Evolutionary conservation across 78 protist species (phyloP), one percentile per base, ranked within the genome.

Genomic region (Isochrysis galbana): DNA sequence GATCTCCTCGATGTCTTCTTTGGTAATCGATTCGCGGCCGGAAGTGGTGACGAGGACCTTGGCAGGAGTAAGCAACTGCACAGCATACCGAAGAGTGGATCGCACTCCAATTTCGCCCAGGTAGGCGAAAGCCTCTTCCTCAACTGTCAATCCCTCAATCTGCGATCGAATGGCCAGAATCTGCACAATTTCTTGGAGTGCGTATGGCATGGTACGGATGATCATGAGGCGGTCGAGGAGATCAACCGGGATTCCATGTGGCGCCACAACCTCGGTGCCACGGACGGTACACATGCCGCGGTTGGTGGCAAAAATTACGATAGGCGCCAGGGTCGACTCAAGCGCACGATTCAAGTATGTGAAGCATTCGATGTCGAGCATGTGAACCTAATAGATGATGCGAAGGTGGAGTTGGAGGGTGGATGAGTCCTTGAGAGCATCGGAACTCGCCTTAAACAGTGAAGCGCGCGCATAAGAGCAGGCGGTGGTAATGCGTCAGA

Each of bases 361-460:
- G 95, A 99, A 99, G 97, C 99, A 98, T 94, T 99, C 99, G 29
- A 99, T 95, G 95, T 99, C 99, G 83, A 99, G 97, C 99, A 99
- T 99, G 96, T 99, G 99, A 46, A 98, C 99, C 95, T 94, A 94
- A n/a, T n/a, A n/a, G n/a, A n/a, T n/a, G n/a, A n/a, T n/a, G n/a
- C n/a, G 74, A 22, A 1, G n/a, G n/a, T n/a, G n/a, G n/a, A n/a
- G n/a, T n/a, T n/a, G n/a, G n/a, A n/a, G n/a, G n/a, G n/a, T n/a
- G n/a, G n/a, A n/a, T n/a, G n/a, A n/a, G n/a, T n/a, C n/a, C n/a
- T n/a, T n/a, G n/a, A n/a, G n/a, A n/a, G n/a, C n/a, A n/a, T n/a
- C n/a, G n/a, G n/a, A n/a, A n/a, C n/a, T n/a, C n/a, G n/a, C n/a
- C n/a, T n/a, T n/a, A n/a, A n/a, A n/a, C n/a, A n/a, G n/a, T n/a